These are phyloP conservation scores for Holtermanniella nyarrowii DNA, from an alignment of 768 basidiomycete species.

Conservation along the genomic window DNA sequence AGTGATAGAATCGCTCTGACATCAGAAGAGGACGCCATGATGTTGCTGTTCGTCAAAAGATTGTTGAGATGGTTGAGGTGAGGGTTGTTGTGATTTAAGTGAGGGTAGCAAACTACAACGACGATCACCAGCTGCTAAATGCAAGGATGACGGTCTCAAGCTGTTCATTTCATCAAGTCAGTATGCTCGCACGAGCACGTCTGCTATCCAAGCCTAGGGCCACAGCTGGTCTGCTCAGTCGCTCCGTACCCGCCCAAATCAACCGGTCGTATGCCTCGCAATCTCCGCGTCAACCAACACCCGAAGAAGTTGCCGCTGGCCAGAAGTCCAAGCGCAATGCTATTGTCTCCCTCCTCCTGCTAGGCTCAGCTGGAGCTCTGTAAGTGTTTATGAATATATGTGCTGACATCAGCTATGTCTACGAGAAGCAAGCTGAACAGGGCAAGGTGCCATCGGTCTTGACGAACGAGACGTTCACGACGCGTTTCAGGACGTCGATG, in stretches of 20 bases:
- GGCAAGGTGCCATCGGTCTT: background rate
- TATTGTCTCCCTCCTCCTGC: background rate
- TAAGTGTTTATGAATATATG: background rate
- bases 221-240: background rate
- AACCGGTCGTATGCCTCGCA: background rate
- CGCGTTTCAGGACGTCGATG: background rate
- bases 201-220: background rate
- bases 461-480: background rate
- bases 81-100: no score
- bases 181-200: background rate
- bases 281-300: background rate
- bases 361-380: background rate
- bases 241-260: no score
- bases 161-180: background rate
- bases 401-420: background rate
- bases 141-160: no score
- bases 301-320: background rate
- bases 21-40: slow-evolving; percentile 51
- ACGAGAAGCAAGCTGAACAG: background rate
- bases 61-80: background rate
- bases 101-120: no score
- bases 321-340: background rate
- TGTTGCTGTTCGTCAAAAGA: background rate
- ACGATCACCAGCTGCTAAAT: background rate
- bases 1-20: slow-evolving; percentile 74